Conservation (phyloP, 139 green algal genomes). For the Tetratostichococcus sp. region DNA sequence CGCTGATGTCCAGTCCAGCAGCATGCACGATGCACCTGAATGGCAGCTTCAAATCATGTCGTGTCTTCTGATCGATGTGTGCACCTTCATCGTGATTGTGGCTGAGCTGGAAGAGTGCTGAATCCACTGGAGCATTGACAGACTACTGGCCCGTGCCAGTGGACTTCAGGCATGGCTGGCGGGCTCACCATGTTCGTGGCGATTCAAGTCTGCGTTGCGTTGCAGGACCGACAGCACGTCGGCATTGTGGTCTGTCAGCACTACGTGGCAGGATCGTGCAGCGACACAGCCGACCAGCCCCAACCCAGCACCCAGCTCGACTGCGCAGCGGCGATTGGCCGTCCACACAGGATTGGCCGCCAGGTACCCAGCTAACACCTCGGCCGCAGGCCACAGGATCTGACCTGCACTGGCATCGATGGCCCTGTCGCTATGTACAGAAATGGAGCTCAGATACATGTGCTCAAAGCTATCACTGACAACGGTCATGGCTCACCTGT, state of each 20-base stretch:
- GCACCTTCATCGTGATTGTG: too few species aligned
- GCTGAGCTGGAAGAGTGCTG: too few species aligned
- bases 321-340: neutral
- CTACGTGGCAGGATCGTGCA: constrained; percentile 1
- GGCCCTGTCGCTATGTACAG: too few species aligned
- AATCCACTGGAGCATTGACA: too few species aligned
- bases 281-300: constrained; percentile 15
- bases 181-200: neutral
- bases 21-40: neutral
- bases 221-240: constrained; percentile 15
- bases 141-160: too few species aligned
- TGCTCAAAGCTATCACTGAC: too few species aligned
- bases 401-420: neutral
- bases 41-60: too few species aligned
- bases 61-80: too few species aligned
- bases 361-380: constrained; percentile 13
- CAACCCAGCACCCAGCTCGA: constrained; percentile 20
- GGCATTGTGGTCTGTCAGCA: constrained; percentile 25
- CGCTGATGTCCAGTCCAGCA: constrained; percentile 15
- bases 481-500: constrained; percentile 9
- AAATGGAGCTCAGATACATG: too few species aligned
- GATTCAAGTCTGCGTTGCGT: constrained; percentile 15
- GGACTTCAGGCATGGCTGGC: too few species aligned
- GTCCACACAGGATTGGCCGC: constrained; percentile 5
- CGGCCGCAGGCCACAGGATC: constrained; percentile 23